phyloP scores from a whole-genome alignment of 148 eudicot species.

The Tetragonia tetragonoides region DNA sequence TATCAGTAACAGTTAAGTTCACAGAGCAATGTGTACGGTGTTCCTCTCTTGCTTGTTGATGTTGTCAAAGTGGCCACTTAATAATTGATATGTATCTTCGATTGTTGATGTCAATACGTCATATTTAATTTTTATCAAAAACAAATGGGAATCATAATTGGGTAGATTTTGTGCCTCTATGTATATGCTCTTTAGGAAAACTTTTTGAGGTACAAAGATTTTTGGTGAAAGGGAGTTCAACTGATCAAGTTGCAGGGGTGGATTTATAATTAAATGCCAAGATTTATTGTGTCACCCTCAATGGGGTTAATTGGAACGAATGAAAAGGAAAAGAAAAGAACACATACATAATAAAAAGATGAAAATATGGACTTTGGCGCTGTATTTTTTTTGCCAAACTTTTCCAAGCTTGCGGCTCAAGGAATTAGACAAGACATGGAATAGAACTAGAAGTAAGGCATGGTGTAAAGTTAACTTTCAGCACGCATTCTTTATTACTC shows the following conservation, averaged over 20 bases:
- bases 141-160: not conserved
- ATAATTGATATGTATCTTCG: not conserved
- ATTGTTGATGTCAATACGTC: too few species aligned
- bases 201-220: slow-evolving; percentile 7
- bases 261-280: not conserved
- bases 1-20: not conserved
- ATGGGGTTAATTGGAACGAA: slow-evolving; percentile 1
- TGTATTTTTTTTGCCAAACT: not conserved
- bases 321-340: not conserved
- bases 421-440: not conserved
- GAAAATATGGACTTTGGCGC: not conserved
- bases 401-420: not conserved
- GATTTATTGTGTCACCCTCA: not conserved
- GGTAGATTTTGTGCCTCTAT: not conserved
- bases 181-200: slow-evolving; percentile 2
- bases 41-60: slow-evolving; percentile 4
- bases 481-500: not conserved
- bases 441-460: not conserved
- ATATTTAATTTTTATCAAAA: too few species aligned
- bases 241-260: not conserved
- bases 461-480: not conserved
- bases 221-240: not conserved
- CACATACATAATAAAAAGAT: not conserved
- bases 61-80: slow-evolving; percentile 20
- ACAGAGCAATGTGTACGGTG: not conserved